Evolutionary conservation across 805 yeast genomes (phyloP), one percentile per base, ranked within the genome.

Genomic region (Pichia phayaonensis): DNA sequence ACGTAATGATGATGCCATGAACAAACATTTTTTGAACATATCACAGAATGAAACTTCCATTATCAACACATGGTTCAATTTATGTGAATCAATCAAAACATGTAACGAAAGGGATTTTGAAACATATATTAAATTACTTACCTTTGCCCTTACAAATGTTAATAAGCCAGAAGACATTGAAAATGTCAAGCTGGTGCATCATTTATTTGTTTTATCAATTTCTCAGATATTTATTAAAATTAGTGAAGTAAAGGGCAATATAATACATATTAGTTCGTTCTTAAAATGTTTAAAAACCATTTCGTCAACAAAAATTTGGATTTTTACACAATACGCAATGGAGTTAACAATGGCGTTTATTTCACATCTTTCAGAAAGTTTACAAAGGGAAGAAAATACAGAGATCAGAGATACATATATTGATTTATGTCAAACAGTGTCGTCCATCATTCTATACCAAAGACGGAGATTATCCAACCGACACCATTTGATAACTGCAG

Each of bases 401-500:
- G 40, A 24, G 12, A 36, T 38, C 4, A 26, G 2, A 16, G 46
- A 45, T 7, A 38, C 12, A 24, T 82, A 72, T 59, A 49, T 66
- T 2, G 54, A 60, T 5, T 55, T 77, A 4, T 70, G 80, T 7
- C 77, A 76, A 48, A 67, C 80, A 0, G 57, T 85, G 24, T 82
- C 96, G 0, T 74, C 76, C 38, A 66, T 86, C 2, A 63, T 90
- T 10, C 67, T 88, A 26, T 75, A 75, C 60, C 94, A 88, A 59
- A 75, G 97, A 48, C 78, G 71, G 61, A 77, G 89, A 59, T 68
- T 90, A 20, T 72, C 83, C 0, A 80, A 83, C 38, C 79, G 97
- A 61, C 82, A 86, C 59, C 95, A 89, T 62, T 60, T 90, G 43
- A 56, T 89, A 3, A 68, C 79, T 8, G 58, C 71, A 1, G 62